A percentile compares a stretch with the other conserved stretches of the same genome.
Conservation (phyloP, 2,329 filamentous ascomycete genomes). For the Lachnellula occidentalis region DNA sequence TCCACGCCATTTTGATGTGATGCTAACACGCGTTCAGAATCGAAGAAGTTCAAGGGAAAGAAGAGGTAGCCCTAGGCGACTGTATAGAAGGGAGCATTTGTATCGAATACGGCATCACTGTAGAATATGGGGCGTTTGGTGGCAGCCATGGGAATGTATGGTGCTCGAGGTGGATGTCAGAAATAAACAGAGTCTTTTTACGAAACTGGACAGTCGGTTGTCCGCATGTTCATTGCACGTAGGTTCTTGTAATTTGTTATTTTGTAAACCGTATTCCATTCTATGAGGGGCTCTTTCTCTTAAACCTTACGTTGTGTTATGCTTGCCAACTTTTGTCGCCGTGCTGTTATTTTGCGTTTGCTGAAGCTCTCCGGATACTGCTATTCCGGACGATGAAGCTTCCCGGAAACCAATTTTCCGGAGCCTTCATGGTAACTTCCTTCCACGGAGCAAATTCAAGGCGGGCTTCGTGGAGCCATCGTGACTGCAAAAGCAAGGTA, state of each 20-base stretch:
- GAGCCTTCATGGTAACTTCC: too few species aligned
- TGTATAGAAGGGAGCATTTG: slow-evolving; percentile 13
- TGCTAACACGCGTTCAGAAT: slow-evolving; percentile 31
- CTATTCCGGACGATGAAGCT: background rate
- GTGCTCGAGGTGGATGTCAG: slow-evolving; percentile 7
- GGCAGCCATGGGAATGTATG: slow-evolving; percentile 10
- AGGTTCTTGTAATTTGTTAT: background rate
- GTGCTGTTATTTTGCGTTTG: background rate
- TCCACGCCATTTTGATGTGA: background rate
- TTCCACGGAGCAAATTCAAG: too few species aligned
- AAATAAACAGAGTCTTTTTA: slow-evolving; percentile 7
- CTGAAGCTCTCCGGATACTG: background rate
- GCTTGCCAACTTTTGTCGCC: background rate
- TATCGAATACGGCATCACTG: slow-evolving; percentile 23
- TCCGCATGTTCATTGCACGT: background rate
- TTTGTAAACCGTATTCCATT: too few species aligned
- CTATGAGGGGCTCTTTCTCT: too few species aligned
- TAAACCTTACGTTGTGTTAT: background rate
- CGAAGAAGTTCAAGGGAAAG: slow-evolving; percentile 42
- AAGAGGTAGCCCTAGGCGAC: slow-evolving; percentile 34
- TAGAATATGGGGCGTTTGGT: slow-evolving; percentile 28
- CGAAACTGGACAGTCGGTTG: slow-evolving; percentile 3
- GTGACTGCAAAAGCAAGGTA: too few species aligned
- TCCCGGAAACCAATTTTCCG: background rate
- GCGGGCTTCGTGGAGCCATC: too few species aligned